Base-by-base conservation (phyloP, 768 basidiomycete genomes). In the Infundibulicybe gibba region DNA sequence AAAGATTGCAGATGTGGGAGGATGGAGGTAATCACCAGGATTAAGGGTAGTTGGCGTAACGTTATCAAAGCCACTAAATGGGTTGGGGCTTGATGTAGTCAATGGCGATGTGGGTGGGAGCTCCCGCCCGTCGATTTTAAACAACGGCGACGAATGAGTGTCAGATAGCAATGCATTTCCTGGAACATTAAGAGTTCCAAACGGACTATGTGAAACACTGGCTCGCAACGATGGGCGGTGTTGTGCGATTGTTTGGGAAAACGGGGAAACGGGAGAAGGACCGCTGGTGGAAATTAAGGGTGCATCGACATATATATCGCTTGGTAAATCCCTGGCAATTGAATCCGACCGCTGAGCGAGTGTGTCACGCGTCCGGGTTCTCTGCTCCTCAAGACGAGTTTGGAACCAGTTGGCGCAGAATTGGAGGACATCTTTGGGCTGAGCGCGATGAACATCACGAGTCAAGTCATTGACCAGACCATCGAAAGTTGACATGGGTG, bases 401-500 rank as follows among this genome's bases (percentile, higher is more conserved):
- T 94, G 89, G 68, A 98, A 97, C 94, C 94, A 98, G 58, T 85
- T 92, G 40, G 94, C 84, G 58, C 87, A 90, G 66, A 87, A 93
- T 67, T 97, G 95, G 40, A 97, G 83, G 3, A 86, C 81, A 61
- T 98, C 95, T 57, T 80, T 83, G 16, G 95, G 94, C 63, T 93
- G 90, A 3, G 81, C 90, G 53, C 89, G 85, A 37, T 88, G 76
- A 37, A 80, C 81, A 64, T 95, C 94, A 61, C 90, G 83, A 54
- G 89, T 85, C 45, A 97, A 76, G 62, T 97, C 93, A 47, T 72
- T 76, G 52, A 97, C 74, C 52, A 97, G 87, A 35, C 73, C 69
- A 53, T 92, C 85, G 63, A 92, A 94, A 17, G 90, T 87, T 40
- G 90, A 87, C 76, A 78, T 77, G 39, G 21, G 44, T 38, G 16